These are phyloP conservation scores for Hypoxylon fuscum DNA, from an alignment of 495 filamentous ascomycete species.

Conservation along the genomic window DNA sequence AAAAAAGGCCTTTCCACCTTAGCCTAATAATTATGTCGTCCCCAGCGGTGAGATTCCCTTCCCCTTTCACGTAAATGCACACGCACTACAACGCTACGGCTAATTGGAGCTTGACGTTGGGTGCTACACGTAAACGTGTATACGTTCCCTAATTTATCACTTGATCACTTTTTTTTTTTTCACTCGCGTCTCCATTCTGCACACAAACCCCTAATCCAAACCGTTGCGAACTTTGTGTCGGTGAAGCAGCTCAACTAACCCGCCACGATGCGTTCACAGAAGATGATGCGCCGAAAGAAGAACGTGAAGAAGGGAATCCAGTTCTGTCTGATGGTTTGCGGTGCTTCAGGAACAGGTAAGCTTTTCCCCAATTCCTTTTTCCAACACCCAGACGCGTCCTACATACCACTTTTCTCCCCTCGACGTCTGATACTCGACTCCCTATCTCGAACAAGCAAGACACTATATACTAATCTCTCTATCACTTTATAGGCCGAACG, in stretches of 20 bases:
- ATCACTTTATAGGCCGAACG: constrained; percentile 75
- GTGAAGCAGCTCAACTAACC: constrained; percentile 45
- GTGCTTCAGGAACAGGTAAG: constrained; percentile 96
- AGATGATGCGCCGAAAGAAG: constrained; percentile 99
- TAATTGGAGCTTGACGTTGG: constrained; percentile 36
- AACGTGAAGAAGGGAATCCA: constrained; percentile 99
- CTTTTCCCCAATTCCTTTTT: no score
- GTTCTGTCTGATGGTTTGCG: constrained; percentile 99
- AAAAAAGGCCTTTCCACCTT: no score
- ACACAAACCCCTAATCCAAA: constrained; percentile 25
- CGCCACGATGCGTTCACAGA: constrained; percentile 61
- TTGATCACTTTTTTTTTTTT: constrained; percentile 1
- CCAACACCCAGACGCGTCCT: constrained; percentile 23
- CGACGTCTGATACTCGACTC: constrained; percentile 3
- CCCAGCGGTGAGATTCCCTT: constrained; percentile 50
- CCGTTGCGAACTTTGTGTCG: constrained; percentile 10
- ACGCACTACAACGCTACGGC: constrained; percentile 42
- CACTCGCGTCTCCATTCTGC: constrained; percentile 4
- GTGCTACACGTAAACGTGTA: no score
- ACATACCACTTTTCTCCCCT: constrained; percentile 9
- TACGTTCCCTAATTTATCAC: no score
- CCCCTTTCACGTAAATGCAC: no score
- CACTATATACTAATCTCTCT: constrained; percentile 42
- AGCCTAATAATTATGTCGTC: constrained; percentile 49
- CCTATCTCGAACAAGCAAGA: constrained; percentile 5